Percentiles rank a stretch among this genome's conserved stretches.
Evolutionary conservation across 1,284 basidiomycete genomes (phyloP).

Genomic region (Rhodotorula sp.): DNA sequence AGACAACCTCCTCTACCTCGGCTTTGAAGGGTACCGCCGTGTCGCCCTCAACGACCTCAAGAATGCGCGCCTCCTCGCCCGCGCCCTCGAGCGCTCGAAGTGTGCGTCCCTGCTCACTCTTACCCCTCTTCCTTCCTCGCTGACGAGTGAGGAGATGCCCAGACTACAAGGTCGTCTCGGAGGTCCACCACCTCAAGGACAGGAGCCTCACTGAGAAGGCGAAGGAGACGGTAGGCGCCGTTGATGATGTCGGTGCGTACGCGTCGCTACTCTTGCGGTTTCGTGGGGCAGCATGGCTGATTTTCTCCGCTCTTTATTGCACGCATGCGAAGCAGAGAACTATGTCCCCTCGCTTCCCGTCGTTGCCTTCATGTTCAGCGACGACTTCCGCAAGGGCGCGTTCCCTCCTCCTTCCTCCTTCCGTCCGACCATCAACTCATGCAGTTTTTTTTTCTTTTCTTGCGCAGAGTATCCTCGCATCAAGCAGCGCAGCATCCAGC

Average conservation of each 20-base stretch:
- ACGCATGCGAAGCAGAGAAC: conserved; percentile 21
- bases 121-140: conserved; percentile 11
- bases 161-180: conserved; percentile 39
- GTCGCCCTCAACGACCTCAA: conserved; percentile 68
- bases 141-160: background rate
- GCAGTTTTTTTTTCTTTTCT: too few relatives aligned
- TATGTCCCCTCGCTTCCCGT: conserved; percentile 83
- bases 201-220: conserved; percentile 18
- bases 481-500: conserved; percentile 87
- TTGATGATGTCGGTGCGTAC: conserved; percentile 27
- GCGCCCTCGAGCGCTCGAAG: conserved; percentile 76
- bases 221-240: conserved; percentile 18
- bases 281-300: too few relatives aligned
- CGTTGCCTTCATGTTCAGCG: conserved; percentile 81
- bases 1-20: conserved; percentile 51
- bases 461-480: conserved; percentile 48
- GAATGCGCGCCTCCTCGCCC: conserved; percentile 64
- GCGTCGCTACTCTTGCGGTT: background rate
- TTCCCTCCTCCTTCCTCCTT: conserved; percentile 49
- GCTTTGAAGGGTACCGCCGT: conserved; percentile 73
- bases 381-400: conserved; percentile 65
- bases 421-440: too few relatives aligned
- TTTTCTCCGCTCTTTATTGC: background rate
- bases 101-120: conserved; percentile 43
- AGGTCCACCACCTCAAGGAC: conserved; percentile 31